phyloP scores from a whole-genome alignment of 2,329 filamentous ascomycete species.

The Trichocomaceae sp. region DNA sequence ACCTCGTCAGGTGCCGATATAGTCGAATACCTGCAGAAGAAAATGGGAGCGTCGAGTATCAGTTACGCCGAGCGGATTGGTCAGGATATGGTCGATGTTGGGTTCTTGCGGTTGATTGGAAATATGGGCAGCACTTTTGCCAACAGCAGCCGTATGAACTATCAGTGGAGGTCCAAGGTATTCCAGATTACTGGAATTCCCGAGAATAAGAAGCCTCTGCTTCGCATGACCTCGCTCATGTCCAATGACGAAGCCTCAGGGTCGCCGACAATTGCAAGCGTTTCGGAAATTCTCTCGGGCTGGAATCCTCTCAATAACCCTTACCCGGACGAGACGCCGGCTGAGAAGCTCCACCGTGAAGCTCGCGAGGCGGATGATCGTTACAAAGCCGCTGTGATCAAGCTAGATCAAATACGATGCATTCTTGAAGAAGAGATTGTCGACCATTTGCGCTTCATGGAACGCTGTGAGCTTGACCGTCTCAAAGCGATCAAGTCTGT shows the following conservation, averaged over 20 bases:
- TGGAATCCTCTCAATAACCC: constrained; percentile 91
- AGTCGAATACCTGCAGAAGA: constrained; percentile 86
- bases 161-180: constrained; percentile 90
- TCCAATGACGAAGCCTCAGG: constrained; percentile 58
- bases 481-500: constrained; percentile 98
- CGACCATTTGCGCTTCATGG: constrained; percentile 87
- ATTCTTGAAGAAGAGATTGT: constrained; percentile 94
- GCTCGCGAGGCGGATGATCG: constrained; percentile 84
- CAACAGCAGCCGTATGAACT: constrained; percentile 95
- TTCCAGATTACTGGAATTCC: constrained; percentile 83
- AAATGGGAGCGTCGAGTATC: constrained; percentile 76
- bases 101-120: constrained; percentile 82
- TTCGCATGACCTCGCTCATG: constrained; percentile 67
- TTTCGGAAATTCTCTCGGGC: constrained; percentile 81
- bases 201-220: constrained; percentile 71
- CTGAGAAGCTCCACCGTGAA: constrained; percentile 79
- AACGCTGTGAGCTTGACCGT: constrained; percentile 92
- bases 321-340: constrained; percentile 87
- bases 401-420: constrained; percentile 84
- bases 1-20: constrained; percentile 88
- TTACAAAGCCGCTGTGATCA: constrained; percentile 80
- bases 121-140: constrained; percentile 94
- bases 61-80: constrained; percentile 91
- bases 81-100: constrained; percentile 80
- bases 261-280: constrained; percentile 71